Evolutionary conservation across 192 early-diverging fungal genomes (phyloP), one percentile per base, ranked within the genome.

Genomic region (Coemansia sp.): DNA sequence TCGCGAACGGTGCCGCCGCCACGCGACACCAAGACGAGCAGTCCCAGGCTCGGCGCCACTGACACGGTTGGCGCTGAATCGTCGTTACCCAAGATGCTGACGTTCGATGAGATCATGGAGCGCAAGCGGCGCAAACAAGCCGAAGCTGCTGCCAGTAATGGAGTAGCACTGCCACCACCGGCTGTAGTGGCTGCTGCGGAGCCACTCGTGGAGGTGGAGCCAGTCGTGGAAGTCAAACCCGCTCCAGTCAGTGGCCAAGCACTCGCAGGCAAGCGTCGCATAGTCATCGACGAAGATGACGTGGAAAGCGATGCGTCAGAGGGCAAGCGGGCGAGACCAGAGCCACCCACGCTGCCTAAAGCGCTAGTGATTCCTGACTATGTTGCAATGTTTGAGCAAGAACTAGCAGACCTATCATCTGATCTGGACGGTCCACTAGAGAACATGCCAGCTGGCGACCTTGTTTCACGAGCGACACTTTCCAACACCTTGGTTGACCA

Each of bases 101-200:
- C 77, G 40, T 79, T 79, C 59, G 68, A 73, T 57, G 72, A 79
- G 41, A 79, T 79, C 72, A 79, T 79, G 59, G 77, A 70, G 34
- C 64, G 68, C 44, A 79, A 79, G 65, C 67, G 77, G 4, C 77
- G 77, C 67, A 79, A 74, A 36, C 47, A 68, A 43, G 77, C 67
- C 10, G 69, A 65, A 4, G 55, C 42, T 3, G 57, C n/a, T 4
- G 59, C 59, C 18, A 64, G 42, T 8, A 40, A 27, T 36, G 63
- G 10, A 2, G 36, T 41, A 44, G 2, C 6, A 15, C 3, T 12
- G 5, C 13, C 22, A 10, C 36, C 42, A 24, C 20, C 51, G 0
- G 2, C 5, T 27, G 42, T 43, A 15, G 42, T 3, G 13, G 12
- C 42, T 43, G 42, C 13, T 15, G 42, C 9, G 0, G 42, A 43